Percentiles rank a stretch among this genome's conserved stretches.
Evolutionary conservation across 768 basidiomycete genomes (phyloP).

Genomic region (Xerocomellus amylosporus): DNA sequence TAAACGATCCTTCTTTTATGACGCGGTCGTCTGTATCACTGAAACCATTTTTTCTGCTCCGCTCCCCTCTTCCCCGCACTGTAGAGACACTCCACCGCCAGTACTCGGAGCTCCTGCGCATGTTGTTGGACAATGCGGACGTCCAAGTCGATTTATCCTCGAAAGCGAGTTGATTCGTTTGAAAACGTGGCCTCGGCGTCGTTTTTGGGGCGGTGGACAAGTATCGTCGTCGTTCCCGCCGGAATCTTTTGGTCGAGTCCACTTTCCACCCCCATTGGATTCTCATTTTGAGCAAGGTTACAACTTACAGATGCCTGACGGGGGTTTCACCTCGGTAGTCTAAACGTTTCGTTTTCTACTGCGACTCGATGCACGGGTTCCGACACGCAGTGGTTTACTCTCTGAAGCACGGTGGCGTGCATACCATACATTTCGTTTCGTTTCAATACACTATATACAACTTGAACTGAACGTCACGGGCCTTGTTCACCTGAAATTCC

Average conservation of each 20-base stretch:
- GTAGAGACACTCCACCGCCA: slow-evolving; percentile 60
- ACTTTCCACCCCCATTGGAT: not conserved
- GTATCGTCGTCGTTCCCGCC: not conserved
- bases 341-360: not conserved
- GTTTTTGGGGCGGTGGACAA: not conserved
- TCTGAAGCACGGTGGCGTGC: too few species aligned
- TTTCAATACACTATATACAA: too few species aligned
- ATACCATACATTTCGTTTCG: too few species aligned
- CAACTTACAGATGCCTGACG: not conserved
- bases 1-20: slow-evolving; percentile 5
- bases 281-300: not conserved
- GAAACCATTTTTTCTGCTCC: not conserved
- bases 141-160: slow-evolving; percentile 24
- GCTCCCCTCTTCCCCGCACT: not conserved
- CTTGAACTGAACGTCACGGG: too few species aligned
- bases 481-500: not conserved
- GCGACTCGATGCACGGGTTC: too few species aligned
- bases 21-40: not conserved
- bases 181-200: not conserved
- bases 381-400: too few species aligned
- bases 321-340: not conserved
- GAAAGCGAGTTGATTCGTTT: not conserved
- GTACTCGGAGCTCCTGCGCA: slow-evolving; percentile 54
- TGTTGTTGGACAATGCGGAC: slow-evolving; percentile 57
- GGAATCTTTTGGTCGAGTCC: not conserved